Percentiles rank a stretch among this genome's conserved stretches.
phyloP scores from a whole-genome alignment of 768 basidiomycete genomes.

The Pholiota conissans region DNA sequence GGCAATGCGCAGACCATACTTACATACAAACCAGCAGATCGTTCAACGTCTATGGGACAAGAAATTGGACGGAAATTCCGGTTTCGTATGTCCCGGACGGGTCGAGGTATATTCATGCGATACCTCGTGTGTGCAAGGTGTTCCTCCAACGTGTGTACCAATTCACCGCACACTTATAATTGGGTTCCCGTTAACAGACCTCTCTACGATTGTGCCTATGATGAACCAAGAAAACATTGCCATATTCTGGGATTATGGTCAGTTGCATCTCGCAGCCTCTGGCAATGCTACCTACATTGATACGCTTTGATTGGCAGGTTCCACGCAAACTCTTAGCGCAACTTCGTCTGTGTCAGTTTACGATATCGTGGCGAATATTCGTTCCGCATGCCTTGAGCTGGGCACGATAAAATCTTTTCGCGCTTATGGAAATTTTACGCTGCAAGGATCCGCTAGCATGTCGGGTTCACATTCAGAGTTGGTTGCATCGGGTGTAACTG shows the following conservation, averaged over 20 bases:
- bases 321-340: slow-evolving; percentile 12
- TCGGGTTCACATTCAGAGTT: slow-evolving; percentile 26
- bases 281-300: background rate
- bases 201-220: background rate
- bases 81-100: too few relatives aligned
- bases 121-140: slow-evolving; percentile 6
- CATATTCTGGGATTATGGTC: slow-evolving; percentile 30
- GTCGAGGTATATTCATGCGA: background rate
- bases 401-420: slow-evolving; percentile 23
- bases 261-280: background rate
- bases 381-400: slow-evolving; percentile 14
- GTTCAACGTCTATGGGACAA: background rate
- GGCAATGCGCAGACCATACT: too few relatives aligned
- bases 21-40: too few relatives aligned
- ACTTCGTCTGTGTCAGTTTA: slow-evolving; percentile 16
- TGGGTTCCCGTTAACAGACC: background rate
- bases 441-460: background rate
- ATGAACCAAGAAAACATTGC: slow-evolving; percentile 10
- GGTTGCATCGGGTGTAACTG: slow-evolving; percentile 28
- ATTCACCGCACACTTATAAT: background rate
- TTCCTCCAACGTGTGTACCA: background rate
- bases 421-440: slow-evolving; percentile 24
- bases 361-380: slow-evolving; percentile 25
- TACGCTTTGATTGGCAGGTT: slow-evolving; percentile 15
- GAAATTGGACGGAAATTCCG: background rate